Conservation (phyloP, 257 asterid species). For the Solanum etuberosum region DNA sequence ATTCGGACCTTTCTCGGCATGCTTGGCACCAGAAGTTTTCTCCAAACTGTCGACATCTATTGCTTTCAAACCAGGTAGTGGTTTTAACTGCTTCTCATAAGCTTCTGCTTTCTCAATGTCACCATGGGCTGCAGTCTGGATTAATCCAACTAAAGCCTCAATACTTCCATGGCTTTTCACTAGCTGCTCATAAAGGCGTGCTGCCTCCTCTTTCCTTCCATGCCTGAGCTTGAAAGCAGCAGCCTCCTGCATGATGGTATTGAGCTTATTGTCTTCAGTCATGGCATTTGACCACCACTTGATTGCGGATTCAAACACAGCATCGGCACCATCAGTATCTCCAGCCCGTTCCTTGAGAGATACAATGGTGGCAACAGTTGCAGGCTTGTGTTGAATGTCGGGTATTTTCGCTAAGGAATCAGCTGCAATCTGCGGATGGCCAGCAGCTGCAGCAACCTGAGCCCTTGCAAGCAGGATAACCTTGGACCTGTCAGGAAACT, state of each 20-base stretch:
- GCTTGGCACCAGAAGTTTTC: constrained; percentile 86
- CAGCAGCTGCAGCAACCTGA: constrained; percentile 86
- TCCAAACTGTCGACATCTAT: constrained; percentile 63
- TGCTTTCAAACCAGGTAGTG: constrained; percentile 63
- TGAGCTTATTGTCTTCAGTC: constrained; percentile 65
- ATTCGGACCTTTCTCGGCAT: constrained; percentile 27
- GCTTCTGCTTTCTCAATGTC: constrained; percentile 87
- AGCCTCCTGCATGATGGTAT: constrained; percentile 73
- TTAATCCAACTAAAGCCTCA: constrained; percentile 77
- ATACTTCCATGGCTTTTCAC: constrained; percentile 60
- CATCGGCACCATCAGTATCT: constrained; percentile 73
- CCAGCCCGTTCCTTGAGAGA: constrained; percentile 85
- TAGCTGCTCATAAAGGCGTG: constrained; percentile 65
- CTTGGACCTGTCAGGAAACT: constrained; percentile 61
- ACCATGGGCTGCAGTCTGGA: constrained; percentile 61
- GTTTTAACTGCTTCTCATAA: constrained; percentile 73
- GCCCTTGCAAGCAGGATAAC: constrained; percentile 67
- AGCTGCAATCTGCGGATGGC: constrained; percentile 83
- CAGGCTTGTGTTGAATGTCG: constrained; percentile 82
- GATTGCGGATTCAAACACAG: constrained; percentile 63
- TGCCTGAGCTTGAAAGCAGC: constrained; percentile 85
- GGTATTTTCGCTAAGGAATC: constrained; percentile 69
- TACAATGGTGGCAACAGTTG: constrained; percentile 76
- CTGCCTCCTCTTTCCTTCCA: constrained; percentile 81
- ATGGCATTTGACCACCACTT: constrained; percentile 83